Evolutionary conservation across 2,329 filamentous ascomycete genomes (phyloP).

Genomic region (Neofusicoccum kwambonambiense): DNA sequence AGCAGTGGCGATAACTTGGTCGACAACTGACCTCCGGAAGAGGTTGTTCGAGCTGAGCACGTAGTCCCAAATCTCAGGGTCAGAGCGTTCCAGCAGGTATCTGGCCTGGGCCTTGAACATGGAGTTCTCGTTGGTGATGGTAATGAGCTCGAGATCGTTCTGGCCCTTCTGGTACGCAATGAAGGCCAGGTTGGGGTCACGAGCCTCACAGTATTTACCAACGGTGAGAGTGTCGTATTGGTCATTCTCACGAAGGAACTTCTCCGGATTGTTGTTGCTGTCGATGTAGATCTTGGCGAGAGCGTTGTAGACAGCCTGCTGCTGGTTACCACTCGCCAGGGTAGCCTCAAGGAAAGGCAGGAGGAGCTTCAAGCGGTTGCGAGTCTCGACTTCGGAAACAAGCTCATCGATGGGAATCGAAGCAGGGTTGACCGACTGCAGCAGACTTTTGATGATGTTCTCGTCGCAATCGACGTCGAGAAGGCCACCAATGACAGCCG

Average conservation of each 20-base stretch:
- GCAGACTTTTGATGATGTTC: constrained; percentile 87
- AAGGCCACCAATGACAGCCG: constrained; percentile 87
- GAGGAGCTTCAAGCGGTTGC: constrained; percentile 92
- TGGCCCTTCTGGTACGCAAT: constrained; percentile 96
- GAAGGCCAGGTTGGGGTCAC: constrained; percentile 91
- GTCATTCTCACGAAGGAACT: constrained; percentile 96
- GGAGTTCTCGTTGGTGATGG: constrained; percentile 98
- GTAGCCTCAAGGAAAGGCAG: constrained; percentile 95
- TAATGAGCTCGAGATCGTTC: constrained; percentile 95
- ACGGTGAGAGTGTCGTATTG: constrained; percentile 89
- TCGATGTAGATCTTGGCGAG: constrained; percentile 99
- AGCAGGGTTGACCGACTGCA: constrained; percentile 78
- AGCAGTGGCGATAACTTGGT: constrained; percentile 93
- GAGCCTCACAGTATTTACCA: constrained; percentile 98
- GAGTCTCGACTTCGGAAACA: constrained; percentile 88
- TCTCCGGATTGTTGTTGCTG: constrained; percentile 96
- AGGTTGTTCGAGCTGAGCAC: constrained; percentile 95
- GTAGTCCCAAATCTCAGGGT: constrained; percentile 89
- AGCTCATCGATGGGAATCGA: constrained; percentile 93
- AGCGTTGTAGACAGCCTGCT: constrained; percentile 95
- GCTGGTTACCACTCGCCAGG: constrained; percentile 83
- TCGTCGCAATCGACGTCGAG: constrained; percentile 98
- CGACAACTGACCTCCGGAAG: constrained; percentile 87
- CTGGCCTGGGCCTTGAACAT: constrained; percentile 99
- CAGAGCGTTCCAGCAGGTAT: constrained; percentile 87